Conservation (phyloP, 345 rosid genomes). For the Cardamine resedifolia region DNA sequence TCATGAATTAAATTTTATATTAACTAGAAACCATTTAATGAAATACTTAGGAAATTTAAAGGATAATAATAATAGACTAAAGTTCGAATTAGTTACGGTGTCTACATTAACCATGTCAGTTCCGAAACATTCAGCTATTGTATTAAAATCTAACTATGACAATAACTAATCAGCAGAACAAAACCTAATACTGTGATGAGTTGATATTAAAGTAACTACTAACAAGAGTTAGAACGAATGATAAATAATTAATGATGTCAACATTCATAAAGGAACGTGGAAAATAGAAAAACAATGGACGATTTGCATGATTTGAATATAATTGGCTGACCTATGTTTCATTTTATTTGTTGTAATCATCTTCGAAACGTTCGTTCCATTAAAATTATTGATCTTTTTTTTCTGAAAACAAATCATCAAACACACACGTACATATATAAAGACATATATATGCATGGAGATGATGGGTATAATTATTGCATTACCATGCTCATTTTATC, state of each 20-base stretch:
- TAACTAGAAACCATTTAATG: background rate
- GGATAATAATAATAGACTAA: background rate
- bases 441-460: slow-evolving; percentile 35
- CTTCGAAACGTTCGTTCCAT: background rate
- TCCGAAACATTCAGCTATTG: background rate
- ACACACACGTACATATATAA: slow-evolving; percentile 23
- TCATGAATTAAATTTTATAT: background rate
- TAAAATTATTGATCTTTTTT: background rate
- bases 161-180: background rate
- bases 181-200: background rate
- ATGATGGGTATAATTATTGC: slow-evolving; percentile 36
- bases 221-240: slow-evolving; percentile 13
- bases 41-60: background rate
- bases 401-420: slow-evolving; percentile 11
- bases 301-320: slow-evolving; percentile 29
- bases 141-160: slow-evolving; percentile 2
- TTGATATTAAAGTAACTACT: slow-evolving; percentile 1
- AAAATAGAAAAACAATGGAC: background rate
- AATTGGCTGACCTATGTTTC: slow-evolving; percentile 16
- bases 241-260: background rate
- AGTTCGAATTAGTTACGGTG: background rate
- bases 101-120: slow-evolving; percentile 9
- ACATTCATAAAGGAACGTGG: slow-evolving; percentile 3
- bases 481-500: slow-evolving; percentile 24
- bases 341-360: slow-evolving; percentile 20